A percentile compares a stretch with the other conserved stretches of the same genome.
These are phyloP conservation scores for Zanthoxylum bungeanum DNA, from an alignment of 345 rosid genomes.

Conservation along the genomic window DNA sequence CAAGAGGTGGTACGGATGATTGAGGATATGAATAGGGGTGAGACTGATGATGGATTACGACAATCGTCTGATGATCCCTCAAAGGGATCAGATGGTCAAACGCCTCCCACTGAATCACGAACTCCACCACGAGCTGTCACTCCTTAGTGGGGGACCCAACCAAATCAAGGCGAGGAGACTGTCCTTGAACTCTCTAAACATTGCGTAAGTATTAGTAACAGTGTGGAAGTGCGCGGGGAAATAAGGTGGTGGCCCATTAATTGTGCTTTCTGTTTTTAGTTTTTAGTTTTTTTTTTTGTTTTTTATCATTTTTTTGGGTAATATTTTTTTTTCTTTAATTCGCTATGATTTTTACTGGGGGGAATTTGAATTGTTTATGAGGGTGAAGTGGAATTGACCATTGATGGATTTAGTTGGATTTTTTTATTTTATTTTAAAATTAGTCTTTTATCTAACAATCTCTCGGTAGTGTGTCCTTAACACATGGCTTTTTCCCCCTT, in stretches of 20 bases:
- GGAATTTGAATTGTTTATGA: constrained; percentile 27
- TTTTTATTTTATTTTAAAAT: constrained; percentile 17
- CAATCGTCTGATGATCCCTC: constrained; percentile 98
- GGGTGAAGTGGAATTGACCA: constrained; percentile 31
- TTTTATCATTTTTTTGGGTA: too few species aligned
- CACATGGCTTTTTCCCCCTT: not conserved
- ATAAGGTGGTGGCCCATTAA: not conserved
- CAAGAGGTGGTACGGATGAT: constrained; percentile 85
- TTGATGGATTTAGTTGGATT: constrained; percentile 28
- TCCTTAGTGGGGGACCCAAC: constrained; percentile 40
- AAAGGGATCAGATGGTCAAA: constrained; percentile 84
- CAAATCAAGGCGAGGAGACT: too few species aligned
- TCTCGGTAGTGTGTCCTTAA: not conserved
- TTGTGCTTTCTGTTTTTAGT: constrained; percentile 9
- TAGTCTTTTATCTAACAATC: not conserved
- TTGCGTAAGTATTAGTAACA: constrained; percentile 24
- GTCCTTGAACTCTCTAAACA: constrained; percentile 1
- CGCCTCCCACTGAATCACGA: constrained; percentile 73
- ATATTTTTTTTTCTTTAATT: constrained; percentile 7
- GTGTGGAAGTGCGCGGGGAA: constrained; percentile 22
- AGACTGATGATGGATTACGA: constrained; percentile 72
- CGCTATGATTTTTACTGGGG: constrained; percentile 25
- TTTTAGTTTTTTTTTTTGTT: not conserved
- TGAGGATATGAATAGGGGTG: constrained; percentile 79
- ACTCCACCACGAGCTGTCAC: constrained; percentile 58